Evolutionary conservation across 805 yeast genomes (phyloP), one percentile per base, ranked within the genome.

Genomic region (Candida loeiensis): DNA sequence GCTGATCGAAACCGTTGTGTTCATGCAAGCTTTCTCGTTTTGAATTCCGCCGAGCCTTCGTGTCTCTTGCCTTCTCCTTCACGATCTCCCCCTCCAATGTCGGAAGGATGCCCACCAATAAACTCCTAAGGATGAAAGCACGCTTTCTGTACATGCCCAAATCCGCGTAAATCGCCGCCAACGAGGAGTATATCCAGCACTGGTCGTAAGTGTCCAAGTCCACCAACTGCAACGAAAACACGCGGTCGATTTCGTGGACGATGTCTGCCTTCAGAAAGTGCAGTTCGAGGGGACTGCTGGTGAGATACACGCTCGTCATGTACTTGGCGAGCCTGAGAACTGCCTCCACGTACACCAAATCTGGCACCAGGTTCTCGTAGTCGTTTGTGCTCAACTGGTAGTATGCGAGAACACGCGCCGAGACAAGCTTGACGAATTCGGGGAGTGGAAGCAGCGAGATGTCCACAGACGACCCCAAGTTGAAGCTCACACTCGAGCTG

Each of bases 321-420:
- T 85, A 72, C 40, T 79, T 78, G 16, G 81, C 63, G 37, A 72
- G 75, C 44, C 96, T 70, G 22, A 89, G 48, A 2, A 85, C 66
- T 2, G 82, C 71, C 47, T 88, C 96, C 31, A 84, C 78, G 47
- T 79, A 85, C 0, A 89, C 89, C 1, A 83, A 60, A 44, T 82
- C 91, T 0, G 98, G 97, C 0, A 83, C 90, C 47, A 76, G 77
- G 47, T 91, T 95, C 41, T 80, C 87, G 6, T 73, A 69, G 41
- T 75, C 80, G 28, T 66, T 56, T 4, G 77, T 66, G 27, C 91
- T 80, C 28, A 54, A 33, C 26, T 64, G 63, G 44, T 64, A 68
- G 41, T 40, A 61, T 22, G 49, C 52, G 13, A 61, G 48, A 2
- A 56, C 58, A 35, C 57, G 64, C 24, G 47, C 39, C 9, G 59